phyloP scores from a whole-genome alignment of 75 land plant species.

The Chamaecyparis obtusa region DNA sequence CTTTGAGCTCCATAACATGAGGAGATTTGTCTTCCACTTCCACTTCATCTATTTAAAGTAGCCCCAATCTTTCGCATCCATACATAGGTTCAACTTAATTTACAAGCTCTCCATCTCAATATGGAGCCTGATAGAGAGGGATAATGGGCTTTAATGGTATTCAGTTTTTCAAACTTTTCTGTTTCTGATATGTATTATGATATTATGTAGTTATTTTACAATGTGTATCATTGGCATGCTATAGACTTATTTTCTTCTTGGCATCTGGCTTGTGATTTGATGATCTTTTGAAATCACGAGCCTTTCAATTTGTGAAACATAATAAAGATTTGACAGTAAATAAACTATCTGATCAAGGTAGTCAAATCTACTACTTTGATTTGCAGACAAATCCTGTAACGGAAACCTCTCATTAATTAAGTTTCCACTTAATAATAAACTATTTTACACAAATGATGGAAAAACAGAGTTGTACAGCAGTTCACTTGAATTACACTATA shows the following conservation, averaged over 20 bases:
- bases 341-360: neutral
- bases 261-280: neutral
- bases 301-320: neutral
- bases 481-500: neutral
- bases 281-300: neutral
- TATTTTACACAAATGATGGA: neutral
- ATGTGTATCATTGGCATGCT: neutral
- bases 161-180: too few species aligned
- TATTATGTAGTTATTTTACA: too few species aligned
- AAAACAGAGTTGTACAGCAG: too few species aligned
- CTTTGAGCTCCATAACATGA: too few species aligned
- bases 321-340: neutral
- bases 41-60: neutral
- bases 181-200: neutral
- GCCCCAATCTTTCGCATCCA: neutral
- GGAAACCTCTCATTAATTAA: neutral
- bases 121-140: neutral
- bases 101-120: too few species aligned
- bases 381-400: neutral
- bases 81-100: too few species aligned
- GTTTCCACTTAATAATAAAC: neutral
- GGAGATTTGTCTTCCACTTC: neutral
- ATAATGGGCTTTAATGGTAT: neutral
- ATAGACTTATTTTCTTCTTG: neutral
- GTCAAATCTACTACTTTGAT: too few species aligned